Evolutionary conservation across 2,329 filamentous ascomycete species (phyloP), one percentile per base, ranked within the genome.

Genomic region (Plenodomus tracheiphilus): DNA sequence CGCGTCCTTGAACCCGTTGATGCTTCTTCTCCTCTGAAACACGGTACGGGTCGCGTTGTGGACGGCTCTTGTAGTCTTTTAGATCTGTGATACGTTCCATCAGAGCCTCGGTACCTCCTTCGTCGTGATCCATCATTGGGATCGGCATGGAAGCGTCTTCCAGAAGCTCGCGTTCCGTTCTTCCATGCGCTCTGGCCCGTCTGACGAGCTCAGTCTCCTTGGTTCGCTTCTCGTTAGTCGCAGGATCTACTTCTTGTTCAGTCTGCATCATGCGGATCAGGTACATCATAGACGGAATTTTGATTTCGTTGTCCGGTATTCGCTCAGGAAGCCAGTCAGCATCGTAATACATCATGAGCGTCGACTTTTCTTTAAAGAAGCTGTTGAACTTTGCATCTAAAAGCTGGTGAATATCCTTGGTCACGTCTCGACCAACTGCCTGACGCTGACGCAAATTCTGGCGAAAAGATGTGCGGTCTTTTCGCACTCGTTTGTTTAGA

Each of bases 391-490:
- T 46, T n/a, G 34, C 9, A 48, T 58, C 53, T 15, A 52, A 35
- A 41, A 58, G 19, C 20, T 41, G 44, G 19, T 56, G 50, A 17
- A 51, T 51, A 28, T 49, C 50, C 16, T 46, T 49, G 11, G 22
- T 39, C 19, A 37, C 17, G 39, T 51, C 38, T 39, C 41, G 41
- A 39, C 15, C 17, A 19, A 49, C 19, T 48, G 45, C 47, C 46
- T 49, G 40, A 19, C 50, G 53, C 25, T 53, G 41, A 28, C 41
- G 43, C 25, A 40, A 32, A 25, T 17, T 30, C 5, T 43, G 16
- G 32, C 47, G 41, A 34, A 49, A 35, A 34, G 74, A 57, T n/a
- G 69, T 70, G 45, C 61, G 18, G 61, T n/a, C n/a, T n/a, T n/a
- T n/a, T n/a, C n/a, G n/a, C n/a, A n/a, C n/a, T n/a, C n/a, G n/a